Conservation (phyloP, 768 basidiomycete species). For the Russula sp. region DNA sequence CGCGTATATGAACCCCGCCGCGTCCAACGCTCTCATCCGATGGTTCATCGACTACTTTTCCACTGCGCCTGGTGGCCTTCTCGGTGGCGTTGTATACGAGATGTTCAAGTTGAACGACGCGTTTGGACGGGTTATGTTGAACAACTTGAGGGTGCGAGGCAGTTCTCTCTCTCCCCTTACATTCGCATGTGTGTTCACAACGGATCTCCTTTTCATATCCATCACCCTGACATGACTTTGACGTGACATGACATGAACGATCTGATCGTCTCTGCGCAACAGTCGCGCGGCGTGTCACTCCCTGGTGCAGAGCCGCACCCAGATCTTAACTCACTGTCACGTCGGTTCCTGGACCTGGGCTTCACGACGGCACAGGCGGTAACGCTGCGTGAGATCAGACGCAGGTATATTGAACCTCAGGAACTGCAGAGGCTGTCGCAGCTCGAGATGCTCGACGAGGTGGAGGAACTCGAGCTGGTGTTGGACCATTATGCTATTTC, state of each 20-base stretch:
- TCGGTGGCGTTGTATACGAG: constrained; percentile 78
- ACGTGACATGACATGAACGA: too few relatives aligned
- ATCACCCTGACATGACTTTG: neutral
- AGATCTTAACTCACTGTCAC: constrained; percentile 51
- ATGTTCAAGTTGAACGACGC: constrained; percentile 87
- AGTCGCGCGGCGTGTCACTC: constrained; percentile 50
- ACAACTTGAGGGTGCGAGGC: constrained; percentile 68
- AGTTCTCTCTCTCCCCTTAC: neutral
- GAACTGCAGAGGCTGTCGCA: constrained; percentile 68
- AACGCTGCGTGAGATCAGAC: constrained; percentile 68
- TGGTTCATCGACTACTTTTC: constrained; percentile 69
- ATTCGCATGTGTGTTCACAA: neutral
- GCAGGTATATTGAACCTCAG: constrained; percentile 42
- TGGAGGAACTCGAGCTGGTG: constrained; percentile 91
- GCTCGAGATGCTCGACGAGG: constrained; percentile 88
- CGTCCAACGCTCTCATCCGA: constrained; percentile 56
- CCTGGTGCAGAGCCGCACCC: constrained; percentile 69
- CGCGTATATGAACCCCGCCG: constrained; percentile 72
- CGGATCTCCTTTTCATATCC: neutral
- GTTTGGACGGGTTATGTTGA: constrained; percentile 92
- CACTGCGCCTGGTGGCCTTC: constrained; percentile 32
- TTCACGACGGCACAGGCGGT: constrained; percentile 56
- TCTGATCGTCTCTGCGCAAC: neutral
- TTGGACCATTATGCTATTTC: constrained; percentile 86
- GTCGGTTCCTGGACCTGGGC: constrained; percentile 56